Base-by-base conservation (phyloP, 2,329 filamentous ascomycete genomes). In the Ophiosphaerella korrae region DNA sequence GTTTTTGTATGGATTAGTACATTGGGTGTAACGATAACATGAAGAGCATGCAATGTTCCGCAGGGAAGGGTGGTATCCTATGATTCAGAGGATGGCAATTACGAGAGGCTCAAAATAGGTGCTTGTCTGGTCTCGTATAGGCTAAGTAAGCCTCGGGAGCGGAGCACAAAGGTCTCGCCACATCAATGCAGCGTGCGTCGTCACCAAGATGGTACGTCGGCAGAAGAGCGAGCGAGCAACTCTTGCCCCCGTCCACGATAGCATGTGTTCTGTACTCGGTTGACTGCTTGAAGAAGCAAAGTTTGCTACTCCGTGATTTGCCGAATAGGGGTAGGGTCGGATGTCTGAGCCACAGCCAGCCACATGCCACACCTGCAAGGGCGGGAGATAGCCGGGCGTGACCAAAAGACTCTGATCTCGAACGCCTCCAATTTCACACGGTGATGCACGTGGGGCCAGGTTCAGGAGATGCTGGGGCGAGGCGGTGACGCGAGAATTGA, bases 371-470 rank as follows among this genome's bases (percentile, higher is more conserved):
- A 14, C 18, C 43, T 56, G 54, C 58, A 49, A 52, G 55, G 60
- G 49, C 54, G 51, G 53, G 51, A 51, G 18, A 21, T 21, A 21
- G 18, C 49, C 54, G 40, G 38, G 53, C 62, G 62, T 65, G 66
- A 65, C 61, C 45, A 48, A 55, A 57, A 58, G 53, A 66, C 45
- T 63, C 51, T 60, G 61, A 58, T 60, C 54, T 61, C 50, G 52
- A 60, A 57, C 53, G 54, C 60, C 52, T 45, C 52, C 58, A 58
- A 66, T 66, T 63, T 64, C 62, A 54, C 49, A 49, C 41, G 42
- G 41, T 41, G 55, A 55, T 58, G 67, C 69, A 68, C 69, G 68
- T 69, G 68, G 67, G 57, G 48, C n/a, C 45, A 34, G 42, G 32
- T 24, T 16, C 39, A 37, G 40, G 45, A 48, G 32, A 48, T 23